Evolutionary conservation across 2,329 filamentous ascomycete species (phyloP).

Genomic region (Plenodomus biglobosus): DNA sequence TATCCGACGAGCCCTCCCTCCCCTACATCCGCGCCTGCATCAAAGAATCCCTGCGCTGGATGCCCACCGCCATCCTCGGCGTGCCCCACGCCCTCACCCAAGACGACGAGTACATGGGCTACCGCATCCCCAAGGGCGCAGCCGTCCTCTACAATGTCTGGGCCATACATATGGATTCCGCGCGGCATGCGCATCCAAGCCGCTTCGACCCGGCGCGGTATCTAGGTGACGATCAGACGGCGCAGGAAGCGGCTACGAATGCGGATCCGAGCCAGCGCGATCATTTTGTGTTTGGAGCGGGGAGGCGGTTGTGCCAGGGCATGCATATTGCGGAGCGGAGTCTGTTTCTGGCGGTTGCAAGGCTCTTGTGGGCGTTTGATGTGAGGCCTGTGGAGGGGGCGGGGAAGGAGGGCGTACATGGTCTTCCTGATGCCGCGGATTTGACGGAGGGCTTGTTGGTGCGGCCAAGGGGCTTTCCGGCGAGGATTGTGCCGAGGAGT

Average conservation of each 20-base stretch:
- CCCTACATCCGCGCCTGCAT: constrained; percentile 31
- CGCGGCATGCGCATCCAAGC: constrained; percentile 46
- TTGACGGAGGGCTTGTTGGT: constrained; percentile 22
- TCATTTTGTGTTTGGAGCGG: constrained; percentile 44
- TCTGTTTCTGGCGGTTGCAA: constrained; percentile 35
- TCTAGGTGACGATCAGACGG: constrained; percentile 23
- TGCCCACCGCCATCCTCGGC: constrained; percentile 27
- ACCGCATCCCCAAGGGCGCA: constrained; percentile 43
- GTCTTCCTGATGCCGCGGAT: constrained; percentile 15
- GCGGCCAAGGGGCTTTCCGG: constrained; percentile 20
- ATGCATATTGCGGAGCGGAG: constrained; percentile 42
- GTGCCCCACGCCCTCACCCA: constrained; percentile 28
- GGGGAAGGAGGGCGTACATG: constrained; percentile 2
- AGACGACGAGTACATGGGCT: constrained; percentile 39
- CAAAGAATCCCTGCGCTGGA: constrained; percentile 38
- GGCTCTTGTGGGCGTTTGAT: constrained; percentile 41
- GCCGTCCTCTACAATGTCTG: constrained; percentile 42
- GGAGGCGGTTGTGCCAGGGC: constrained; percentile 43
- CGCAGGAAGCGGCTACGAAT: constrained; percentile 39
- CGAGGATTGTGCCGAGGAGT: constrained; percentile 18
- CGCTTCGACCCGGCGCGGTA: constrained; percentile 50
- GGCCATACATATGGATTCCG: constrained; percentile 43
- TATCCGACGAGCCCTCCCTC: constrained; percentile 27
- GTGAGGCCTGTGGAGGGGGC: constrained; percentile 5
- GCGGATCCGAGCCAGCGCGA: constrained; percentile 33